phyloP scores from a whole-genome alignment of 2,329 filamentous ascomycete species.

The Exophiala oligosperma region DNA sequence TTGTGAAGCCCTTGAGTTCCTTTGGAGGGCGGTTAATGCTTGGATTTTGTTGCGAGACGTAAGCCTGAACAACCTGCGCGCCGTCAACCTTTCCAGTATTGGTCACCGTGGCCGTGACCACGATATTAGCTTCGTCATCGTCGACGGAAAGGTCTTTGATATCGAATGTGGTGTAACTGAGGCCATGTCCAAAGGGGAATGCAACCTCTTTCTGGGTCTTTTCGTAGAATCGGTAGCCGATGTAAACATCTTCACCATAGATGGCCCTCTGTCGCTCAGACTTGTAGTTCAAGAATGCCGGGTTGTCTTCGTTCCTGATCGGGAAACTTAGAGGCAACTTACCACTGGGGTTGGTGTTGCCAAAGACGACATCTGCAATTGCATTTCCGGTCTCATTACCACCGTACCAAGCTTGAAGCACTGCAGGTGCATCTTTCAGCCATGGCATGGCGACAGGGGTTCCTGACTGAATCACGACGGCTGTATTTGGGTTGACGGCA shows the following conservation, averaged over 20 bases:
- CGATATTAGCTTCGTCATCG: conserved; percentile 48
- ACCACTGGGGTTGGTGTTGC: conserved; percentile 70
- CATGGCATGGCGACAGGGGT: conserved; percentile 62
- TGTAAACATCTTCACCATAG: conserved; percentile 78
- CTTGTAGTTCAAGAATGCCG: conserved; percentile 72
- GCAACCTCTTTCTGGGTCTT: conserved; percentile 63
- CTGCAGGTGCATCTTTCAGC: conserved; percentile 48
- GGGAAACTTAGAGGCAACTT: conserved; percentile 77
- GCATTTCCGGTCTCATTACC: conserved; percentile 84
- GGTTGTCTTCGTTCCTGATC: conserved; percentile 65
- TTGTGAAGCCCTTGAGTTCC: conserved; percentile 66
- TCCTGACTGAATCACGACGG: conserved; percentile 75
- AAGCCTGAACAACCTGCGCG: conserved; percentile 57
- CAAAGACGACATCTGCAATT: conserved; percentile 75
- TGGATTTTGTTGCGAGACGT: conserved; percentile 47
- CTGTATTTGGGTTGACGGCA: conserved; percentile 66
- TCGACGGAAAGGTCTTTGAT: conserved; percentile 52
- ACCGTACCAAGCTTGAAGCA: conserved; percentile 80
- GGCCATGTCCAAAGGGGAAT: conserved; percentile 77
- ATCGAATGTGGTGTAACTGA: conserved; percentile 72
- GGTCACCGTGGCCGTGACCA: conserved; percentile 47
- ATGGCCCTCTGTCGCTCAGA: conserved; percentile 69
- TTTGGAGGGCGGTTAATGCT: conserved; percentile 59
- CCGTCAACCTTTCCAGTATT: conserved; percentile 57
- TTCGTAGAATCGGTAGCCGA: conserved; percentile 81